A percentile compares a stretch with the other conserved stretches of the same genome.
Evolutionary conservation across 2,329 filamentous ascomycete genomes (phyloP).

Genomic region (Penicillium sp.): DNA sequence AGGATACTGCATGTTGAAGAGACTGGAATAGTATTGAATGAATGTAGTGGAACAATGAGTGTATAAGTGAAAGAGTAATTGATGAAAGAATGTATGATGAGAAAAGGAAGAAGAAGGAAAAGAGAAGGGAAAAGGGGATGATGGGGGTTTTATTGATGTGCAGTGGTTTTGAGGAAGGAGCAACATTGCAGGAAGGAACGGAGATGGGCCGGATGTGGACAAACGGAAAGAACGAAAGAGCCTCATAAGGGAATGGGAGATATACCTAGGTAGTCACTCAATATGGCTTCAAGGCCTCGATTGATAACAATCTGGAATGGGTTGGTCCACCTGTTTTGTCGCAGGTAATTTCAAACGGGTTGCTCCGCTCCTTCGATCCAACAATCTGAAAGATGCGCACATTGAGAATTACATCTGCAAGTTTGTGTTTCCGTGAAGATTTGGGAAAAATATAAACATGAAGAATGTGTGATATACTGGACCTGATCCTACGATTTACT

Average conservation of each 20-base stretch:
- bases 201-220: not conserved
- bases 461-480: not conserved
- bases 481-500: not conserved
- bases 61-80: not conserved
- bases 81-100: slow-evolving; percentile 9
- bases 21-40: not conserved
- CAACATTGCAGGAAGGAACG: not conserved
- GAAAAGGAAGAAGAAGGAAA: not conserved
- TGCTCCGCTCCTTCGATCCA: not conserved
- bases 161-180: not conserved
- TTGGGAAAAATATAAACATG: not conserved
- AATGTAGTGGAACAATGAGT: slow-evolving; percentile 3
- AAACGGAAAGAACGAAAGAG: not conserved
- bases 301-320: not conserved
- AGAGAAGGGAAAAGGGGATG: not conserved
- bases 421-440: not conserved
- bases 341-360: not conserved
- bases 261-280: no score
- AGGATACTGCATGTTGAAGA: slow-evolving; percentile 10
- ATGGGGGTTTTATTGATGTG: not conserved
- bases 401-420: no score
- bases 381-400: not conserved
- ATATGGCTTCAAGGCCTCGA: not conserved
- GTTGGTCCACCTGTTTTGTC: not conserved
- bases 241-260: not conserved